A percentile compares a stretch with the other conserved stretches of the same genome.
These are phyloP conservation scores for Cryphonectria radicalis DNA, from an alignment of 2,329 filamentous ascomycete species.

Conservation along the genomic window DNA sequence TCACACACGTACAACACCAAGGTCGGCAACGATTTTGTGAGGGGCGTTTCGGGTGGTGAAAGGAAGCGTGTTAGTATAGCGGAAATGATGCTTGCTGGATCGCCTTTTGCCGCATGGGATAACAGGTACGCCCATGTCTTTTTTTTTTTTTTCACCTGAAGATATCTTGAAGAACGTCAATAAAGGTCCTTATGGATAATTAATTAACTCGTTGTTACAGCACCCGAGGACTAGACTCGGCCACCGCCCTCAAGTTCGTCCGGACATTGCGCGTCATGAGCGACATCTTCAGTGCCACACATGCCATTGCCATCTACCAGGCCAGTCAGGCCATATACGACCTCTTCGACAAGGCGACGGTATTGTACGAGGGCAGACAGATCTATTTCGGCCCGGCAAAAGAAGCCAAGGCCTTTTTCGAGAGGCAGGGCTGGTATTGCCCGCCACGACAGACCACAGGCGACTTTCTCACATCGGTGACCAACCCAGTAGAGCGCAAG, in stretches of 20 bases:
- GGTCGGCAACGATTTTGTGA: conserved; percentile 75
- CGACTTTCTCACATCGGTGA: conserved; percentile 73
- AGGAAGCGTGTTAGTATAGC: conserved; percentile 82
- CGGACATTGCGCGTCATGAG: conserved; percentile 67
- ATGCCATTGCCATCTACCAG: conserved; percentile 73
- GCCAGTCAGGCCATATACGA: conserved; percentile 72
- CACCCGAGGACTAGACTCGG: conserved; percentile 74
- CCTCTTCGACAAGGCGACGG: conserved; percentile 74
- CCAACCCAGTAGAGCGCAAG: conserved; percentile 64
- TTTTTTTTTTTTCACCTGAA: too few species aligned
- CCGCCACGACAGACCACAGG: conserved; percentile 68
- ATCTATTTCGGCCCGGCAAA: conserved; percentile 73
- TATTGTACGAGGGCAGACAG: conserved; percentile 76
- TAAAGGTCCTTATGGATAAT: too few species aligned
- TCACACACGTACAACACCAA: conserved; percentile 74
- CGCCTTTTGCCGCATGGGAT: conserved; percentile 67
- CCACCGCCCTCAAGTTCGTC: conserved; percentile 75
- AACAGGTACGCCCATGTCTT: conserved; percentile 51
- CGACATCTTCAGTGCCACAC: conserved; percentile 65
- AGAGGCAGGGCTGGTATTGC: conserved; percentile 70
- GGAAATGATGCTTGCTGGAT: conserved; percentile 71
- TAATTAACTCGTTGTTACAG: conserved; percentile 33
- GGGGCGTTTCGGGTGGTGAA: conserved; percentile 73
- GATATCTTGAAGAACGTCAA: too few species aligned
- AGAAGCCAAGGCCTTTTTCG: conserved; percentile 67